Evolutionary conservation across 2,329 filamentous ascomycete species (phyloP).

Genomic region (Ophidiomyces ophidiicola): DNA sequence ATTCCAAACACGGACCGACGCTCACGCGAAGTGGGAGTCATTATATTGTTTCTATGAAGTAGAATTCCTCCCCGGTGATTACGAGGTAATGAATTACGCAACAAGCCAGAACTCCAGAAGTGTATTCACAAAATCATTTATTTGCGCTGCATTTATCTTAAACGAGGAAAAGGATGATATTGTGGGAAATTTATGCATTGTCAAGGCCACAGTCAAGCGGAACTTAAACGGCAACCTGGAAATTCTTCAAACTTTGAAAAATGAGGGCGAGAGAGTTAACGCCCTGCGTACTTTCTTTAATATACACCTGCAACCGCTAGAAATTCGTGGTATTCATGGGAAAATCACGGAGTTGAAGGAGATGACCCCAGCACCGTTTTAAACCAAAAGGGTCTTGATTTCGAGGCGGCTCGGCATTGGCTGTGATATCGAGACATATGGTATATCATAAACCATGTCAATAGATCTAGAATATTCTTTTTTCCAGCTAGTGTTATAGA

Average conservation of each 20-base stretch:
- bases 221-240: slow-evolving; percentile 41
- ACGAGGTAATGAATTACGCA: slow-evolving; percentile 47
- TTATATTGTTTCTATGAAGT: slow-evolving; percentile 55
- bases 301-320: slow-evolving; percentile 41
- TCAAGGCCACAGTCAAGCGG: slow-evolving; percentile 42
- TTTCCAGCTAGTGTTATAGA: slow-evolving; percentile 26
- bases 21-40: slow-evolving; percentile 43
- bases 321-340: slow-evolving; percentile 41
- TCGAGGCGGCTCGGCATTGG: neutral
- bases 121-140: slow-evolving; percentile 44
- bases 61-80: slow-evolving; percentile 52
- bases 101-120: slow-evolving; percentile 40
- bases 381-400: neutral
- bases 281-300: slow-evolving; percentile 43
- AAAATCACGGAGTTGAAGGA: slow-evolving; percentile 32
- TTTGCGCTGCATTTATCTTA: slow-evolving; percentile 45
- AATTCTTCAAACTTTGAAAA: slow-evolving; percentile 37
- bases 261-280: slow-evolving; percentile 43
- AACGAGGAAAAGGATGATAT: slow-evolving; percentile 37
- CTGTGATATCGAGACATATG: neutral
- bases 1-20: slow-evolving; percentile 46
- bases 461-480: slow-evolving; percentile 27
- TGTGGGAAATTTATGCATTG: slow-evolving; percentile 43
- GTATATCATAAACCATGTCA: slow-evolving; percentile 5
- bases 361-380: neutral